A percentile compares a stretch with the other conserved stretches of the same genome.
phyloP scores from a whole-genome alignment of 2,329 filamentous ascomycete species.

The Cladosporium sp. region DNA sequence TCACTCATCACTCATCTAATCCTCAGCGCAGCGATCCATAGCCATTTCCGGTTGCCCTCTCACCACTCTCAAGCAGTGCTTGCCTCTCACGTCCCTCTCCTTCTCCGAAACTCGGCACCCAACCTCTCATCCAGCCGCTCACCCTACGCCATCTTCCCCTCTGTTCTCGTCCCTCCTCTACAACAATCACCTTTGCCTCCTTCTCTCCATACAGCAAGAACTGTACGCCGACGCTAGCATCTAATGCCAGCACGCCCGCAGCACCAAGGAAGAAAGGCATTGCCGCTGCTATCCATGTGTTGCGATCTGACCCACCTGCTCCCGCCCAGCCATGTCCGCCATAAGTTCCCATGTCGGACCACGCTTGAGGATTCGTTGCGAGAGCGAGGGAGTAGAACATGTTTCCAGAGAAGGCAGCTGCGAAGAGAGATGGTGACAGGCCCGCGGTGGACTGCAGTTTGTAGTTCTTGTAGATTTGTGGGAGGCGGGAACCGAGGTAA shows the following conservation, averaged over 20 bases:
- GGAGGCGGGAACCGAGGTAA: slow-evolving; percentile 57
- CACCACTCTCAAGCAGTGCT: slow-evolving; percentile 4
- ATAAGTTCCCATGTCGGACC: slow-evolving; percentile 54
- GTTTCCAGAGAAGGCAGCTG: slow-evolving; percentile 64
- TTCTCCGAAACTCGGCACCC: slow-evolving; percentile 52
- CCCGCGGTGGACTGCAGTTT: slow-evolving; percentile 59
- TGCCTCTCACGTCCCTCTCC: slow-evolving; percentile 15
- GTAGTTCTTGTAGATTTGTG: slow-evolving; percentile 65
- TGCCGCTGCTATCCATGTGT: slow-evolving; percentile 55
- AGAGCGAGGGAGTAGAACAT: slow-evolving; percentile 63
- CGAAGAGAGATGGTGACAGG: slow-evolving; percentile 59
- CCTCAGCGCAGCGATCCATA: neutral
- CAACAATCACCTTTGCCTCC: slow-evolving; percentile 43
- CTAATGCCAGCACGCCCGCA: slow-evolving; percentile 59
- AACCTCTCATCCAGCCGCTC: slow-evolving; percentile 63
- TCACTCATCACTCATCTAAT: neutral
- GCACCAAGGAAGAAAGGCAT: slow-evolving; percentile 64
- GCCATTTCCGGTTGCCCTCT: neutral
- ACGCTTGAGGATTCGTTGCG: slow-evolving; percentile 60
- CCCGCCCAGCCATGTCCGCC: slow-evolving; percentile 57
- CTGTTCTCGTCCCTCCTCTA: slow-evolving; percentile 39
- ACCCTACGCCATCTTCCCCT: slow-evolving; percentile 52
- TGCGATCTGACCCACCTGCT: slow-evolving; percentile 49
- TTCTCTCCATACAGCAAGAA: slow-evolving; percentile 55
- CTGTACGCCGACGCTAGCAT: slow-evolving; percentile 60